Base-by-base conservation (phyloP, 2,329 filamentous ascomycete species). In the Biscogniauxia marginata region DNA sequence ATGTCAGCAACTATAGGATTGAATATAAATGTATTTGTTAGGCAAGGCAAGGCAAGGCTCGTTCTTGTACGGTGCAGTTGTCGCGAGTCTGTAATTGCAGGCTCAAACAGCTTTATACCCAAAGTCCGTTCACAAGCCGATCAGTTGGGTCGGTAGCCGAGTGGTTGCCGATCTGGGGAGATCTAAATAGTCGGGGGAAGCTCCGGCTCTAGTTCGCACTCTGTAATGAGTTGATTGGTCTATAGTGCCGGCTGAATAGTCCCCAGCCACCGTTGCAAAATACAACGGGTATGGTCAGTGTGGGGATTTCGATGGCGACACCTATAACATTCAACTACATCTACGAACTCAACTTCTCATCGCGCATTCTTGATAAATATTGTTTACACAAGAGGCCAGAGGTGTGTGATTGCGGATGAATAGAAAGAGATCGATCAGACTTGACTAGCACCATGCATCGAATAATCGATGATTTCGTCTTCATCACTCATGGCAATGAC, bases 391-490 rank as follows among this genome's bases (percentile, higher is more conserved):
- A 3, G 4, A 39, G 30, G 5, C 9, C 13, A 6, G 13, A 39
- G 13, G n/a, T n/a, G 13, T 9, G 30, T 39, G 5, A 16, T 39
- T 6, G 3, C n/a, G 13, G 3, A 30, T 11, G 25, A 30, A 16
- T 39, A 39, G 13, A 39, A 2, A n/a, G 30, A 39, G 7, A 39
- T 34, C 30, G 5, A 39, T 39, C 13, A 39, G 11, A 39, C 30
- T 39, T 39, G 9, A n/a, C 30, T 13, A 13, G 2, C 46, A 52
- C 30, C 2, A 69, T 70, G 67, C 57, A 62, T 7, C 53, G 53
- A 23, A 53, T 63, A n/a, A 49, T 62, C 6, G 66, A 67, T 19
- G 68, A 62, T 50, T 71, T 67, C 34, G 63, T 70, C 46, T 56
- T 70, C 45, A 54, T 70, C 23, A 62, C 63, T 7, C 53, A 66